A percentile compares a stretch with the other conserved stretches of the same genome.
phyloP scores from a whole-genome alignment of 2,329 filamentous ascomycete genomes.

The Aspergillus hiratsukae region DNA sequence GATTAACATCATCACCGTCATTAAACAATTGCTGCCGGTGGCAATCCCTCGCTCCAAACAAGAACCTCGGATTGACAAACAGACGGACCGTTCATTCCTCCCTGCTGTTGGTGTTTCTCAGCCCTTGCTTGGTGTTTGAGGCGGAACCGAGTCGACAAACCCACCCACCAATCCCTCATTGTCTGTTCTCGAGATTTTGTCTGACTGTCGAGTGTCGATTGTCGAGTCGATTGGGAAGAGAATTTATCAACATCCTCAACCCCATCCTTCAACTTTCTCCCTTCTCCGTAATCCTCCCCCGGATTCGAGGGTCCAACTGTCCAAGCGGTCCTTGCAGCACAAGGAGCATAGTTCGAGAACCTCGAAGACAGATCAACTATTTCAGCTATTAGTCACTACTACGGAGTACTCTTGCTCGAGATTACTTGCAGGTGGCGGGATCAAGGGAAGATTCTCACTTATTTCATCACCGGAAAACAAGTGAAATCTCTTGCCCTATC shows the following conservation, averaged over 20 bases:
- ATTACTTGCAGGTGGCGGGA: background rate
- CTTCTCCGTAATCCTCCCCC: background rate
- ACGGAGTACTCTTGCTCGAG: background rate
- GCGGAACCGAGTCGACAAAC: background rate
- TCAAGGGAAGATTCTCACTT: background rate
- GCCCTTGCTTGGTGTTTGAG: constrained; percentile 16
- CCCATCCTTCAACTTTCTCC: no score
- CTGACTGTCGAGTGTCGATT: background rate
- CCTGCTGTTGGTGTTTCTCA: constrained; percentile 4
- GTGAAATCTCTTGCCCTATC: background rate
- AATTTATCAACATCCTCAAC: background rate
- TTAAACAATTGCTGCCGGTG: constrained; percentile 27
- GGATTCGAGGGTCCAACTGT: background rate
- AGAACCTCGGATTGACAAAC: background rate
- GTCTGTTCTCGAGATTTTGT: background rate
- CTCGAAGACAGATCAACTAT: background rate
- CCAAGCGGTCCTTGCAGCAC: background rate
- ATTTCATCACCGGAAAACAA: background rate
- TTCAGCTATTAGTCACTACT: background rate
- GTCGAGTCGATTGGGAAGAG: background rate
- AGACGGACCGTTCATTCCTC: constrained; percentile 12
- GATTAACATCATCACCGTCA: constrained; percentile 2
- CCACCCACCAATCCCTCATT: background rate
- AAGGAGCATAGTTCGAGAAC: background rate
- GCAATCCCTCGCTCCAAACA: constrained; percentile 21